Evolutionary conservation across 345 rosid genomes (phyloP).

Genomic region (Iberis pinnata): DNA sequence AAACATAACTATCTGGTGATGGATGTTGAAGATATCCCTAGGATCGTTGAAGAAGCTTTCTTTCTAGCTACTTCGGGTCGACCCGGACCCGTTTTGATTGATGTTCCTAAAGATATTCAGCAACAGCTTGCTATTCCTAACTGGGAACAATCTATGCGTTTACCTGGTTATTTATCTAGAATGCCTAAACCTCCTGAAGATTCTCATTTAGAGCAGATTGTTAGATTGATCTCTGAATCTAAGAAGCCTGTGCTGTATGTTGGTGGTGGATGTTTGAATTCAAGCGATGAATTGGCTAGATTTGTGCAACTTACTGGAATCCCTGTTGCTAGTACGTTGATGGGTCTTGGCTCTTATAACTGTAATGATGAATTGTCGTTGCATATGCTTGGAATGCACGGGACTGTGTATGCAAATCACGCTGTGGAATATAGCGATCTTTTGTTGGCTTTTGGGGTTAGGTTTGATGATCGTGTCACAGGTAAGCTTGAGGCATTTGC

Average conservation of each 20-base stretch:
- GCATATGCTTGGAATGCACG: constrained; percentile 98
- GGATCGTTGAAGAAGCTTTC: constrained; percentile 75
- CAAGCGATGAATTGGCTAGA: constrained; percentile 66
- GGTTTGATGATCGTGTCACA: constrained; percentile 95
- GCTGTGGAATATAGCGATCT: constrained; percentile 82
- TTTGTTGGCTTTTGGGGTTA: constrained; percentile 87
- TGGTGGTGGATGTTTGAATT: constrained; percentile 97
- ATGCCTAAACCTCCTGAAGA: constrained; percentile 59
- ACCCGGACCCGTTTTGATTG: constrained; percentile 92
- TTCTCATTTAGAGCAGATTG: constrained; percentile 62
- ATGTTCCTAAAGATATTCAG: constrained; percentile 89
- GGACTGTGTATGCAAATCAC: constrained; percentile 87
- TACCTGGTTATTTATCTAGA: constrained; percentile 72
- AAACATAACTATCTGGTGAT: constrained; percentile 85
- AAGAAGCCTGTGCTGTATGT: constrained; percentile 91
- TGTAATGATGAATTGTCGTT: constrained; percentile 56
- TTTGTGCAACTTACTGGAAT: constrained; percentile 85
- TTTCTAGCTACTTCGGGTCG: constrained; percentile 76
- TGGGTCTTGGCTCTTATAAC: constrained; percentile 87
- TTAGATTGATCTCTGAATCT: constrained; percentile 66
- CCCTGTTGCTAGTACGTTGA: constrained; percentile 94
- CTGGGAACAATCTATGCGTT: constrained; percentile 50
- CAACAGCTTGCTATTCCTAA: constrained; percentile 81
- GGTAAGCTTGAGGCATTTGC: constrained; percentile 98
- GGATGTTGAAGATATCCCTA: constrained; percentile 83